phyloP scores from a whole-genome alignment of 495 filamentous ascomycete genomes.

The Penicillium atrosanguineum region DNA sequence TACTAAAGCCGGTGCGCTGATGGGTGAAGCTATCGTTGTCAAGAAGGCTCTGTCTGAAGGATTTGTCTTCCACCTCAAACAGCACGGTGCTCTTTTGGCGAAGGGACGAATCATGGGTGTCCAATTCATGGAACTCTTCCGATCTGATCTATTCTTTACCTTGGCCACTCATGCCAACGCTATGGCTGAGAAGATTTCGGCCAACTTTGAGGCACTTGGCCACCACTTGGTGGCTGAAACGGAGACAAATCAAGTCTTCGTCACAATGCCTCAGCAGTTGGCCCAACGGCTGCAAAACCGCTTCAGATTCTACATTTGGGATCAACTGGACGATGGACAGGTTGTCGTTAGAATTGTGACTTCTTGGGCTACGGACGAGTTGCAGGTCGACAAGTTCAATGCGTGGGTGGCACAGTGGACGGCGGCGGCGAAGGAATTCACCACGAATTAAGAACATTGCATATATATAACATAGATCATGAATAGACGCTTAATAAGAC shows the following conservation, averaged over 20 bases:
- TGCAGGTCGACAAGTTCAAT: slow-evolving; percentile 34
- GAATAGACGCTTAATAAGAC: slow-evolving; percentile 4
- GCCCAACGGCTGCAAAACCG: slow-evolving; percentile 25
- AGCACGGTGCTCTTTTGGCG: slow-evolving; percentile 43
- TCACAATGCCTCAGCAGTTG: slow-evolving; percentile 22
- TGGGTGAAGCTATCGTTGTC: slow-evolving; percentile 45
- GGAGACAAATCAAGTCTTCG: slow-evolving; percentile 40
- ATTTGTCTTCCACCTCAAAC: slow-evolving; percentile 45
- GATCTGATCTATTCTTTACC: slow-evolving; percentile 36
- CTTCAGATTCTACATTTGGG: slow-evolving; percentile 38
- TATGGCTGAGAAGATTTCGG: slow-evolving; percentile 37
- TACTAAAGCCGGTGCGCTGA: slow-evolving; percentile 42
- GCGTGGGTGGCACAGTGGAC: slow-evolving; percentile 31
- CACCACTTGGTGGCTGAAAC: slow-evolving; percentile 31
- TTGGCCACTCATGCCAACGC: slow-evolving; percentile 40
- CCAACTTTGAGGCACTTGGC: slow-evolving; percentile 27
- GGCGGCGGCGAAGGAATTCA: slow-evolving; percentile 9
- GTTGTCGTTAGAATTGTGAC: slow-evolving; percentile 35
- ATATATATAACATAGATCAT: slow-evolving; percentile 6
- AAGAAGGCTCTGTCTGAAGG: slow-evolving; percentile 34
- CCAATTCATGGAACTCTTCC: slow-evolving; percentile 46
- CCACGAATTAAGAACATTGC: slow-evolving; percentile 1
- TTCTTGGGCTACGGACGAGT: slow-evolving; percentile 38
- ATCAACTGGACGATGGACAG: slow-evolving; percentile 24
- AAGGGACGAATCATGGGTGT: slow-evolving; percentile 42